Percentiles rank a stretch among this genome's conserved stretches.
Conservation (phyloP, 179 eudicot species). For the Vitellaria paradoxa region DNA sequence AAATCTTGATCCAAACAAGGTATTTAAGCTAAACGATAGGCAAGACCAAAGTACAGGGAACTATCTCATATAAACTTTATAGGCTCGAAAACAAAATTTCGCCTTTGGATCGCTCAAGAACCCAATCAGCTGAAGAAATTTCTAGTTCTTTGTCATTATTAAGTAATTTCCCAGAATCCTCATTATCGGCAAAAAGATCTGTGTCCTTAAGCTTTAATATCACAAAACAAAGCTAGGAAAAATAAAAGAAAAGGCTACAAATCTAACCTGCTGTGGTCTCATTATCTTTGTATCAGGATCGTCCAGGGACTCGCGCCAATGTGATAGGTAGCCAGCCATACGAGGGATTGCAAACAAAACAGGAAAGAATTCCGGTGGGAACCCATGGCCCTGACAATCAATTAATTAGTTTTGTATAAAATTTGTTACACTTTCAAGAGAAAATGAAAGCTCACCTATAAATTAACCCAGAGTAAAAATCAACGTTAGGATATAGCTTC, state of each 20-base stretch:
- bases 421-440: neutral
- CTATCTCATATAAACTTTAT: too few species aligned
- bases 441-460: conserved; percentile 57
- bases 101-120: neutral
- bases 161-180: neutral
- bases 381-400: conserved; percentile 81
- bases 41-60: neutral
- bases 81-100: neutral
- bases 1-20: too few species aligned
- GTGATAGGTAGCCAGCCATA: conserved; percentile 96
- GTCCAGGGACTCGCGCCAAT: conserved; percentile 98
- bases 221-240: neutral
- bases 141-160: neutral
- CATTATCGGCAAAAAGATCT: neutral
- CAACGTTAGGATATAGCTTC: conserved; percentile 97
- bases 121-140: neutral
- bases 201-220: too few species aligned
- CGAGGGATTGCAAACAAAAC: conserved; percentile 97
- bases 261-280: conserved; percentile 88
- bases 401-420: conserved; percentile 4
- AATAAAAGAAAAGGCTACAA: neutral
- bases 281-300: conserved; percentile 97
- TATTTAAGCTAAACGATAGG: neutral
- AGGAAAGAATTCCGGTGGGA: conserved; percentile 95
- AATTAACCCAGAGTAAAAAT: conserved; percentile 94